Percentiles rank a stretch among this genome's conserved stretches.
Evolutionary conservation across 2,329 filamentous ascomycete species (phyloP).

Genomic region (Pseudocercospora pini-densiflorae): DNA sequence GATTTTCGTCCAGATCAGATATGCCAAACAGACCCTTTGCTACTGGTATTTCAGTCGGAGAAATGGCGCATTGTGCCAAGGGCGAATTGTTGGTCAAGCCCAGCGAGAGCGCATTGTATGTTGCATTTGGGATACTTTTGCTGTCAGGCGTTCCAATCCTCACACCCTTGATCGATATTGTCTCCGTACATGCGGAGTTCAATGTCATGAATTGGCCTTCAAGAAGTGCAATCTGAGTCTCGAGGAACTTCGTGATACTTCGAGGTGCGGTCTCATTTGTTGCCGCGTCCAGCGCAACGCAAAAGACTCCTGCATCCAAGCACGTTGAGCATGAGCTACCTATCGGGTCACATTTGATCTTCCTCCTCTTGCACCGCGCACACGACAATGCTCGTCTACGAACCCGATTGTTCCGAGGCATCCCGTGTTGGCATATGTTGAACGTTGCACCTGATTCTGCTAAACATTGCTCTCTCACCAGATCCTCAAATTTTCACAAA

Average conservation of each 20-base stretch:
- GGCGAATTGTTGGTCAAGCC: background rate
- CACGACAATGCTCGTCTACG: constrained; percentile 3
- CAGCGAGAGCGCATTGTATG: background rate
- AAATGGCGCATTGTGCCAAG: background rate
- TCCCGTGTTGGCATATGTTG: background rate
- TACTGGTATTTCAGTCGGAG: constrained; percentile 5
- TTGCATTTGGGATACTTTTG: background rate
- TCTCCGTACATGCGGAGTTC: background rate
- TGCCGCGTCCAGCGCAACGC: background rate
- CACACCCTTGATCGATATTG: background rate
- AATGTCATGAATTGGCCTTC: background rate
- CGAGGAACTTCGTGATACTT: background rate
- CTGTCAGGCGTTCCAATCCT: background rate
- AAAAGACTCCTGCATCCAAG: constrained; percentile 4
- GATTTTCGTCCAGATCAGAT: constrained; percentile 3
- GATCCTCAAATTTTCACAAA: no score
- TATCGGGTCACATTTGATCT: constrained; percentile 2
- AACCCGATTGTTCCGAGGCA: constrained; percentile 2
- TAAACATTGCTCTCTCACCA: no score
- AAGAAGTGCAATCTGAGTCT: constrained; percentile 1
- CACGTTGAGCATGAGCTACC: background rate
- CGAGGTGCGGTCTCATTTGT: constrained; percentile 3
- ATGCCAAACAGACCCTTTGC: background rate
- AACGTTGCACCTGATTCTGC: no score
- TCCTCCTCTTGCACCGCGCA: constrained; percentile 1